Conservation (phyloP, 148 eudicot genomes). For the Rhododendron kiyosumense region DNA sequence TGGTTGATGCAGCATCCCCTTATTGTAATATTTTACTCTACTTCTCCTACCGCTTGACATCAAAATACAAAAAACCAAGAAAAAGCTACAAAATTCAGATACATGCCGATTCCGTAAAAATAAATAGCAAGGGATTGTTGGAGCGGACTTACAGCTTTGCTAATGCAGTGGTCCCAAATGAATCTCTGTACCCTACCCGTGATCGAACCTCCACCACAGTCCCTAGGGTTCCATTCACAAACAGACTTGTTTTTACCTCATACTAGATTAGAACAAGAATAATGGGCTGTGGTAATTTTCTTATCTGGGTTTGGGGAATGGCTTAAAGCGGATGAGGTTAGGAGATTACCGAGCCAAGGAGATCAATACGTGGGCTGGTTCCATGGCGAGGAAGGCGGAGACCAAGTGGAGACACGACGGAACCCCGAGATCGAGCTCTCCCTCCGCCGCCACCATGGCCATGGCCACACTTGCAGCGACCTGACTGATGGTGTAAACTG, state of each 20-base stretch:
- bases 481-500: too few relatives aligned
- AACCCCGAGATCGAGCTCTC: constrained; percentile 13
- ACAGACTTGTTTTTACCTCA: too few relatives aligned
- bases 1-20: background rate
- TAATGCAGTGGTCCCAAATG: constrained; percentile 64
- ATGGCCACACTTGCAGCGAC: background rate
- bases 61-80: too few relatives aligned
- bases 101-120: background rate
- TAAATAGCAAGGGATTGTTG: background rate
- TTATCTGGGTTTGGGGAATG: background rate
- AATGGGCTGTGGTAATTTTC: background rate
- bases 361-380: constrained; percentile 55
- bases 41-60: too few relatives aligned
- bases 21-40: background rate
- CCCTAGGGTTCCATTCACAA: constrained; percentile 28
- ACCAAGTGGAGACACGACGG: constrained; percentile 33
- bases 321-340: background rate
- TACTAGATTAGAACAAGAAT: background rate
- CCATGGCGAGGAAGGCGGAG: constrained; percentile 84
- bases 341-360: constrained; percentile 46
- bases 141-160: constrained; percentile 38
- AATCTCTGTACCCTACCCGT: constrained; percentile 64
- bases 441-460: constrained; percentile 25
- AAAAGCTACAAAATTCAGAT: too few relatives aligned
- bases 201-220: constrained; percentile 61